These are phyloP conservation scores for Echinosophora koreensis DNA, from an alignment of 306 rosid species.

Conservation along the genomic window DNA sequence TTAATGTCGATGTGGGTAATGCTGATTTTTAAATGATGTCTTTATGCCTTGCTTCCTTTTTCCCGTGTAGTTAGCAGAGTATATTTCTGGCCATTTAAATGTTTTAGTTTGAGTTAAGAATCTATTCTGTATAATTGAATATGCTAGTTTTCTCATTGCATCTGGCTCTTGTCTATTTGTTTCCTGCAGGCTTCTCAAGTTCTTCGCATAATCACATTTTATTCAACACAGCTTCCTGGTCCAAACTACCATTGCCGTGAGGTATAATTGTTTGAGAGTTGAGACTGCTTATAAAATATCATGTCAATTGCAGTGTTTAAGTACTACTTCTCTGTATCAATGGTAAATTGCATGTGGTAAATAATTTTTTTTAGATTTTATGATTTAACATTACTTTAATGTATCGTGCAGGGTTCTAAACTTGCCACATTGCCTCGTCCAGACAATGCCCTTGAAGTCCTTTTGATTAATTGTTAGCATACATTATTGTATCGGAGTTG, in stretches of 20 bases:
- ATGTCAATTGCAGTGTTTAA: slow-evolving; percentile 7
- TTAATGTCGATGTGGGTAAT: background rate
- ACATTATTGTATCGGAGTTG: slow-evolving; percentile 22
- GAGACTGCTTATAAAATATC: background rate
- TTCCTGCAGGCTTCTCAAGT: slow-evolving; percentile 70
- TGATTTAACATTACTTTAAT: slow-evolving; percentile 13
- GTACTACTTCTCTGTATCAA: background rate
- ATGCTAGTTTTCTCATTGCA: slow-evolving; percentile 16
- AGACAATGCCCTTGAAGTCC: slow-evolving; percentile 71
- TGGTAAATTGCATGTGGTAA: background rate
- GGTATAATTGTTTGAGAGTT: slow-evolving; percentile 51
- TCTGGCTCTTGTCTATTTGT: slow-evolving; percentile 39
- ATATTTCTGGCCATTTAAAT: background rate
- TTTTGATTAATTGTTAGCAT: slow-evolving; percentile 78
- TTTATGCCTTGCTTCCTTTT: background rate
- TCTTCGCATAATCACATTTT: slow-evolving; percentile 81
- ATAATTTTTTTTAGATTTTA: slow-evolving; percentile 5
- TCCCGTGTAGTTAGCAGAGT: slow-evolving; percentile 4
- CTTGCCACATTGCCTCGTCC: slow-evolving; percentile 95
- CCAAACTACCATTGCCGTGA: slow-evolving; percentile 87
- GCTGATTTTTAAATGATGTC: slow-evolving; percentile 6
- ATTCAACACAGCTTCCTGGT: slow-evolving; percentile 95
- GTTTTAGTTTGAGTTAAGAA: slow-evolving; percentile 7
- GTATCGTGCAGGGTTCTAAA: slow-evolving; percentile 76
- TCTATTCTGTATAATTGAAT: slow-evolving; percentile 9